phyloP scores from a whole-genome alignment of 208 protist genomes.

The Pavlovales sp. region DNA sequence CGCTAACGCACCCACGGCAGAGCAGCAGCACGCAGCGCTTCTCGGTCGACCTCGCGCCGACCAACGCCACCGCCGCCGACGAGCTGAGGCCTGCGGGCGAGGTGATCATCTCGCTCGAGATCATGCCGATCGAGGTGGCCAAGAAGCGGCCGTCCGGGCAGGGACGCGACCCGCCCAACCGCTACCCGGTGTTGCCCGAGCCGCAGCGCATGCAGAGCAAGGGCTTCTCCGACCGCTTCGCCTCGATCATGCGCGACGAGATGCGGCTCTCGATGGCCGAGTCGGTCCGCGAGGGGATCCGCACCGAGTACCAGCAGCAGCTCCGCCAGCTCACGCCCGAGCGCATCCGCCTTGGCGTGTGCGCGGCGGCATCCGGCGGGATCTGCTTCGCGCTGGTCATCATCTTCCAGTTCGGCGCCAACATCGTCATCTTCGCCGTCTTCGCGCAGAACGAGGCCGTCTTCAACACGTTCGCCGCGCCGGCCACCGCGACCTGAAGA shows the following conservation, averaged over 20 bases:
- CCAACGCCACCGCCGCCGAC: too few species aligned
- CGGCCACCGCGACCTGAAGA: too few species aligned
- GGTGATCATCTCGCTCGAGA: not conserved
- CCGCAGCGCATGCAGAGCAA: not conserved
- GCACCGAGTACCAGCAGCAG: not conserved
- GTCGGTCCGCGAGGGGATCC: not conserved
- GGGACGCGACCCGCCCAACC: not conserved
- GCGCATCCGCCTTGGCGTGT: not conserved
- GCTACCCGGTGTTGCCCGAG: not conserved
- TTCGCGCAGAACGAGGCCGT: too few species aligned
- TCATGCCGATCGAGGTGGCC: not conserved
- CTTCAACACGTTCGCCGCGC: too few species aligned
- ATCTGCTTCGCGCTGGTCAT: not conserved
- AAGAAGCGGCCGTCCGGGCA: not conserved
- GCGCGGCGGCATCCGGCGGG: not conserved
- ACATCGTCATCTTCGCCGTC: not conserved
- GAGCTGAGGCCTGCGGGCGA: not conserved
- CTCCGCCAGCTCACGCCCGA: not conserved
- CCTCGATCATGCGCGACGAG: not conserved
- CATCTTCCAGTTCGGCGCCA: not conserved
- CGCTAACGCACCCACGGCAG: too few species aligned
- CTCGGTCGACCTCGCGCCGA: not conserved
- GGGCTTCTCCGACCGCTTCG: not conserved
- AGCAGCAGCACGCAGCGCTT: not conserved
- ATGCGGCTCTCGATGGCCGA: not conserved